Evolutionary conservation across 2,329 filamentous ascomycete species (phyloP).

Genomic region (Calonectria pauciramosa): DNA sequence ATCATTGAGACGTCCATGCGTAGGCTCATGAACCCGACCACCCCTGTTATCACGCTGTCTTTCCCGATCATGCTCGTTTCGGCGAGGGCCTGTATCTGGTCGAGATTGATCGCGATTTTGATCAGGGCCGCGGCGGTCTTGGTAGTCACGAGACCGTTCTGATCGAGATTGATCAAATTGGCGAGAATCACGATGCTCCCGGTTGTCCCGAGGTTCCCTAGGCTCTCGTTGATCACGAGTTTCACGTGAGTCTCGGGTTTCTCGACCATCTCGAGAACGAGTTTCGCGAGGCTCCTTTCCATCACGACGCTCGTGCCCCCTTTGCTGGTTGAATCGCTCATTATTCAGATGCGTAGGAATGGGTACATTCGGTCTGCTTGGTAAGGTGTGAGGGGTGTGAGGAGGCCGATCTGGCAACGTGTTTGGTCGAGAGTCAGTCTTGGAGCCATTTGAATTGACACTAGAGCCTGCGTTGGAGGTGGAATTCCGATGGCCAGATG

Average conservation of each 20-base stretch:
- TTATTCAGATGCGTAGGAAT: conserved; percentile 63
- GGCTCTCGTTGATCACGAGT: conserved; percentile 50
- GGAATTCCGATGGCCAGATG: conserved; percentile 42
- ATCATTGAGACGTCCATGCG: conserved; percentile 46
- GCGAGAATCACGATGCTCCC: conserved; percentile 54
- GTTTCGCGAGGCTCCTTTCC: conserved; percentile 53
- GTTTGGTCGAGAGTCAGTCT: conserved; percentile 50
- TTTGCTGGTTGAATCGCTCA: conserved; percentile 60
- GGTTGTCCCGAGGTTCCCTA: conserved; percentile 56
- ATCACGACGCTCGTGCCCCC: conserved; percentile 57
- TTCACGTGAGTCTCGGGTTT: conserved; percentile 44
- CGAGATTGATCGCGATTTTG: conserved; percentile 42
- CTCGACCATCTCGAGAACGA: conserved; percentile 51
- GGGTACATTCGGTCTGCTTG: conserved; percentile 71
- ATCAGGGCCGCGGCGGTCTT: conserved; percentile 60
- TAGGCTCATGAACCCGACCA: conserved; percentile 43
- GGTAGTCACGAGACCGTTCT: conserved; percentile 58
- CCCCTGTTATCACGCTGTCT: conserved; percentile 50
- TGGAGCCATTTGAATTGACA: conserved; percentile 35
- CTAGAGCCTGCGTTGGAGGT: conserved; percentile 41
- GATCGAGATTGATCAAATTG: conserved; percentile 57
- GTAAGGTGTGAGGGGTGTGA: conserved; percentile 59
- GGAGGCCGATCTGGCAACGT: conserved; percentile 54
- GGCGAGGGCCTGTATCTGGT: conserved; percentile 52
- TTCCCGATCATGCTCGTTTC: conserved; percentile 59